Percentiles rank a stretch among this genome's conserved stretches.
Conservation (phyloP, 2,329 filamentous ascomycete genomes). For the Sclerotinia subarctica region DNA sequence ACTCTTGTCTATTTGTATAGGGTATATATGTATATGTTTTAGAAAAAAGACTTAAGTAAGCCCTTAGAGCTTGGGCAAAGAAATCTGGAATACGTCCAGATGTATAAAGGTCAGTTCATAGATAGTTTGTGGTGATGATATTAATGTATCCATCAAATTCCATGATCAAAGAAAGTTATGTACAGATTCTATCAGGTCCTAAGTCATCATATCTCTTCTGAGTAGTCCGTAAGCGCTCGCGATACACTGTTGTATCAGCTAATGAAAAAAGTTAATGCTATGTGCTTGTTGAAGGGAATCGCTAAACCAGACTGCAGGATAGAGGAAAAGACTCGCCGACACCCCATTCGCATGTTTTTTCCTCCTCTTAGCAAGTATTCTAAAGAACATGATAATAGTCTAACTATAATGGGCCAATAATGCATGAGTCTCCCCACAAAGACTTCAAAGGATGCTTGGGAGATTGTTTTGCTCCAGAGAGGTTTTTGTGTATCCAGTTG, state of each 20-base stretch:
- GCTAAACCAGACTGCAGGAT: not conserved
- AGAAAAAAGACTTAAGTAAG: not conserved
- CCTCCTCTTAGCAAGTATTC: not conserved
- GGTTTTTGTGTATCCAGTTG: not conserved
- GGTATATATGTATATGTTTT: not conserved
- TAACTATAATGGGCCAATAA: not conserved
- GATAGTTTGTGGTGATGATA: not conserved
- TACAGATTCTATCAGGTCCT: not conserved
- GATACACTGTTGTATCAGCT: not conserved
- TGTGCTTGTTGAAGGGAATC: not conserved
- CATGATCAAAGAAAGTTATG: not conserved
- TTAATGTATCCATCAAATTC: not conserved
- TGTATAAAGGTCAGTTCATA: not conserved
- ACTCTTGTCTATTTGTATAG: not conserved
- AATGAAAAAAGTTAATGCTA: not conserved
- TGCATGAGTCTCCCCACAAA: not conserved
- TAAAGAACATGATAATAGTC: not conserved
- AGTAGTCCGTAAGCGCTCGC: not conserved
- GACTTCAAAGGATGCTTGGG: no score
- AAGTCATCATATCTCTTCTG: not conserved
- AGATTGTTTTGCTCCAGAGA: not conserved
- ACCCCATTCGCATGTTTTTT: not conserved
- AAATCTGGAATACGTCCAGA: not conserved
- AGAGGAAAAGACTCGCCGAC: no score
- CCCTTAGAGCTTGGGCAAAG: not conserved